Percentiles rank a stretch among this genome's conserved stretches.
Evolutionary conservation across 805 yeast species (phyloP).

Genomic region (Lachancea sp.): DNA sequence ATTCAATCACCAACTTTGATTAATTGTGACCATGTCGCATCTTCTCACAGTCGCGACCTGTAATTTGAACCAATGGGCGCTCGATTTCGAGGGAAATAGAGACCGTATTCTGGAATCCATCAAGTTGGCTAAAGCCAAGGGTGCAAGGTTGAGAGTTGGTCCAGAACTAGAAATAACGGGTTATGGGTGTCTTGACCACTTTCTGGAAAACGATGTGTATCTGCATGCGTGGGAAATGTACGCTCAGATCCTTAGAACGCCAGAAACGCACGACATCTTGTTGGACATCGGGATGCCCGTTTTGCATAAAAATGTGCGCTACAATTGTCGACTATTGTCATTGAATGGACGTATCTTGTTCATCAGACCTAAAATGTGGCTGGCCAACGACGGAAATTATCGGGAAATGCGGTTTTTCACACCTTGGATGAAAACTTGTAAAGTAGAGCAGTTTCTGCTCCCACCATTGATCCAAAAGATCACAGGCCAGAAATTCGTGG

Average conservation of each 20-base stretch:
- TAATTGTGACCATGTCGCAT: constrained; percentile 57
- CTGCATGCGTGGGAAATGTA: constrained; percentile 94
- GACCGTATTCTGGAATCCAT: constrained; percentile 85
- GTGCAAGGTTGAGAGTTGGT: constrained; percentile 85
- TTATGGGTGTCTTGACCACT: constrained; percentile 92
- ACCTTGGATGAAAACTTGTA: constrained; percentile 81
- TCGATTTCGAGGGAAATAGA: constrained; percentile 95
- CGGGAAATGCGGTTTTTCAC: constrained; percentile 96
- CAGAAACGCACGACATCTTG: constrained; percentile 68
- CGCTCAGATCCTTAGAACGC: constrained; percentile 60
- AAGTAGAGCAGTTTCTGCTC: constrained; percentile 63
- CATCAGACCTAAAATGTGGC: constrained; percentile 86
- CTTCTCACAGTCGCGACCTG: constrained; percentile 88
- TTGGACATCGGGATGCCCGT: constrained; percentile 95
- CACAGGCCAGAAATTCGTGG: constrained; percentile 62
- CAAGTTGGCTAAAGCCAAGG: constrained; percentile 60
- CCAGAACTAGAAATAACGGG: constrained; percentile 95
- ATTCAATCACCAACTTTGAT: too few relatives aligned
- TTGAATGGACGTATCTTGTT: constrained; percentile 71
- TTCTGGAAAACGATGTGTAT: constrained; percentile 80
- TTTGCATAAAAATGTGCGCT: constrained; percentile 77
- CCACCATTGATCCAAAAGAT: constrained; percentile 63
- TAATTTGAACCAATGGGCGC: constrained; percentile 96
- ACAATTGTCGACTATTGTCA: constrained; percentile 85
- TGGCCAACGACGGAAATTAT: constrained; percentile 97